phyloP scores from a whole-genome alignment of 768 basidiomycete genomes.

The Mycena crocata region DNA sequence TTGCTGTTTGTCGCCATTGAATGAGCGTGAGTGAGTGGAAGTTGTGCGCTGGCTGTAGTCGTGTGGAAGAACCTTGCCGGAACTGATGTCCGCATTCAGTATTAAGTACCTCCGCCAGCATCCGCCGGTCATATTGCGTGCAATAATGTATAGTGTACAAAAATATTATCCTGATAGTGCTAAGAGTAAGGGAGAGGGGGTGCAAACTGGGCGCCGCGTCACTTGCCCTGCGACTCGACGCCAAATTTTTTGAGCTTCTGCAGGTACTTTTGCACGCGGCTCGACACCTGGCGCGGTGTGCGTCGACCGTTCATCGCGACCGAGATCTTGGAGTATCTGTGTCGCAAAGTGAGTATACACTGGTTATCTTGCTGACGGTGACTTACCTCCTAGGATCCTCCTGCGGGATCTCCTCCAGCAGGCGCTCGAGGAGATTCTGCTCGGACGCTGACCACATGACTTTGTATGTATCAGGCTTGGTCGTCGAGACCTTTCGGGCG shows the following conservation, averaged over 20 bases:
- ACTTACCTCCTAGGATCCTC: slow-evolving; percentile 79
- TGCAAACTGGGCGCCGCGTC: too few relatives aligned
- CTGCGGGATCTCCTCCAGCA: slow-evolving; percentile 81
- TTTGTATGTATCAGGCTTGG: slow-evolving; percentile 83
- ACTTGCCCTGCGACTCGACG: slow-evolving; percentile 1
- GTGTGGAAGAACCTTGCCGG: neutral
- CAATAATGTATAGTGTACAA: too few relatives aligned
- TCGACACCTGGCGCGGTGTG: slow-evolving; percentile 88
- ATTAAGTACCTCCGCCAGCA: neutral
- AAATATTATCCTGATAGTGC: too few relatives aligned
- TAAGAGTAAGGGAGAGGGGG: too few relatives aligned
- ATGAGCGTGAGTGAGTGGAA: neutral
- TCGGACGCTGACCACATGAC: slow-evolving; percentile 82
- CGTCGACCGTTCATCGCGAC: slow-evolving; percentile 81
- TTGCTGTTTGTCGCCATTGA: slow-evolving; percentile 50
- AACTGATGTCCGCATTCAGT: neutral
- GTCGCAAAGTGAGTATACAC: neutral
- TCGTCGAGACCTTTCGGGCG: slow-evolving; percentile 4
- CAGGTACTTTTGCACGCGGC: slow-evolving; percentile 89
- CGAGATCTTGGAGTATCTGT: slow-evolving; percentile 85
- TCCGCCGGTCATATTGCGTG: neutral
- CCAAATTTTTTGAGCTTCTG: slow-evolving; percentile 59
- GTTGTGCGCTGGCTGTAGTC: neutral
- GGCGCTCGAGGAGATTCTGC: slow-evolving; percentile 79
- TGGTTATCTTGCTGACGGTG: slow-evolving; percentile 20